Evolutionary conservation across 2,329 filamentous ascomycete genomes (phyloP).

Genomic region (Cylindrodendrum hubeiense): DNA sequence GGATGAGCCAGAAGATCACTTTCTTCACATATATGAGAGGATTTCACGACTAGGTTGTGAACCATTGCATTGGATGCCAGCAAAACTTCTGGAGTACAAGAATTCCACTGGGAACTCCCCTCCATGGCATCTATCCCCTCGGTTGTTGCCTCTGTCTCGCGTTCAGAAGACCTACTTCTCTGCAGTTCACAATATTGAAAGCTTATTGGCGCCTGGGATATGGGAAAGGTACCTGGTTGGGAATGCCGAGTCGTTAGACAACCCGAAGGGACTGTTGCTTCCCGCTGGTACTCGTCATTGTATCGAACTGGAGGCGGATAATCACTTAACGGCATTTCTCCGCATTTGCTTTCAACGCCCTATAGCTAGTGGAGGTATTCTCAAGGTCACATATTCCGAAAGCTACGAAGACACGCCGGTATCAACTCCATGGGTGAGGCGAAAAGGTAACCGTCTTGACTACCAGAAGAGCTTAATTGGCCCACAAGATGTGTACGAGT

Average conservation of each 20-base stretch:
- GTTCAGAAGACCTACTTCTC: background rate
- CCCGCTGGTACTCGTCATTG: background rate
- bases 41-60: background rate
- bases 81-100: slow-evolving; percentile 2
- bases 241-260: background rate
- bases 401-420: slow-evolving; percentile 16
- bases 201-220: background rate
- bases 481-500: slow-evolving; percentile 4
- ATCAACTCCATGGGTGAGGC: background rate
- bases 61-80: background rate
- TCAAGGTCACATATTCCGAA: slow-evolving; percentile 11
- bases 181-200: background rate
- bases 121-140: slow-evolving; percentile 8
- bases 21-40: slow-evolving; percentile 31
- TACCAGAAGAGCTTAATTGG: background rate
- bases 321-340: background rate
- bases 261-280: background rate
- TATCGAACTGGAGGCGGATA: background rate
- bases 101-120: background rate
- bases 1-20: slow-evolving; percentile 30
- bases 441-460: background rate
- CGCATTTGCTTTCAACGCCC: slow-evolving; percentile 4
- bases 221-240: background rate
- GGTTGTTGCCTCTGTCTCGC: background rate
- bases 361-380: background rate